Conservation (phyloP, 2,329 filamentous ascomycete species). For the Sporothrix variecibatus region DNA sequence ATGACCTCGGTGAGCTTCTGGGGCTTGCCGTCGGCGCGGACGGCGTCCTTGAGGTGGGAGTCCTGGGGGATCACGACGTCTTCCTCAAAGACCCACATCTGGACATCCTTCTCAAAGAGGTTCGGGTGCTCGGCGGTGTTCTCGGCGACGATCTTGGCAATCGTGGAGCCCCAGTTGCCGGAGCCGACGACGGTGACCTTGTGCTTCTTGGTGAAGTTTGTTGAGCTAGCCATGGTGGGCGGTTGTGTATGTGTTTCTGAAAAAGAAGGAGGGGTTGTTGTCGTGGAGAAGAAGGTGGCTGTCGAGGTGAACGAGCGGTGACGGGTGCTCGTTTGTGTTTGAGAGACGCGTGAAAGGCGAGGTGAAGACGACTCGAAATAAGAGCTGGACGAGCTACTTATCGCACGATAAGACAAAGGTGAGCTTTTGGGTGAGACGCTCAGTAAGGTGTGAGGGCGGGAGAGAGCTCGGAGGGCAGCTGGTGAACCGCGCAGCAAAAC, state of each 20-base stretch:
- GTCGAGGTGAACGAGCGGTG: not conserved
- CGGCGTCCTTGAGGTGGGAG: slow-evolving; percentile 70
- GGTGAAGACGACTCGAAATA: not conserved
- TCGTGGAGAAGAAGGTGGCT: not conserved
- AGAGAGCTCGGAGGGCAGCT: slow-evolving; percentile 1
- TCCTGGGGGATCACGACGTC: slow-evolving; percentile 72
- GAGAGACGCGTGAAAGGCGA: not conserved
- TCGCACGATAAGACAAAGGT: slow-evolving; percentile 1
- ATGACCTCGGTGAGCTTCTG: slow-evolving; percentile 91
- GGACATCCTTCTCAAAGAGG: slow-evolving; percentile 83
- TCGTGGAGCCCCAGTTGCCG: slow-evolving; percentile 97
- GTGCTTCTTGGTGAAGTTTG: slow-evolving; percentile 63
- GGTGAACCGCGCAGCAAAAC: not conserved
- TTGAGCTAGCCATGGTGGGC: slow-evolving; percentile 2
- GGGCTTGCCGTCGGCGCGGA: slow-evolving; percentile 59
- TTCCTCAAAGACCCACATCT: slow-evolving; percentile 99
- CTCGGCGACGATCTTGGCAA: slow-evolving; percentile 94
- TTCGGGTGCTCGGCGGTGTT: slow-evolving; percentile 77
- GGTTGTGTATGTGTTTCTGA: not conserved
- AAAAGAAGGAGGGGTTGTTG: not conserved
- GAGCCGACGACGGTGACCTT: slow-evolving; percentile 94
- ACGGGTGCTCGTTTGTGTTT: not conserved
- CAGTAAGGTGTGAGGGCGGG: not conserved
- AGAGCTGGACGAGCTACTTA: not conserved
- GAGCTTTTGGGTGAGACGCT: not conserved